Conservation (phyloP, 805 yeast species). For the Starmera pachycereana region DNA sequence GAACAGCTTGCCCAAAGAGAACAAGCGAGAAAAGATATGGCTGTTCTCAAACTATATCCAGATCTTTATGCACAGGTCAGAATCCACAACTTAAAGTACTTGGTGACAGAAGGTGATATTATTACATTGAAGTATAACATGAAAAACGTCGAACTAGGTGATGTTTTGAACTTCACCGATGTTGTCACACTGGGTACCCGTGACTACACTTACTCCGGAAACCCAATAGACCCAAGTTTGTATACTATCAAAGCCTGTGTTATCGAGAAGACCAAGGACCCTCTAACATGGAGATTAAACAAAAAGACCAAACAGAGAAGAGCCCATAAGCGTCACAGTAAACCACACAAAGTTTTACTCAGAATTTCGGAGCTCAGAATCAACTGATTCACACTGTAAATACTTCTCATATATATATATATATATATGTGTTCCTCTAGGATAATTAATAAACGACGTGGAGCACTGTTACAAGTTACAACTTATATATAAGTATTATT, state of each 20-base stretch:
- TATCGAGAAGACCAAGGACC: constrained; percentile 76
- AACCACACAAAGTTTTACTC: constrained; percentile 69
- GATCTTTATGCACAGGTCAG: constrained; percentile 74
- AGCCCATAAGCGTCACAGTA: constrained; percentile 50
- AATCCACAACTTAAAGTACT: constrained; percentile 74
- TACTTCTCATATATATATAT: too few relatives aligned
- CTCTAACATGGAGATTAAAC: constrained; percentile 59
- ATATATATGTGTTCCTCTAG: too few relatives aligned
- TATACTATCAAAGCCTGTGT: constrained; percentile 67
- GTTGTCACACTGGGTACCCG: constrained; percentile 81
- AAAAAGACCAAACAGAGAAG: constrained; percentile 78
- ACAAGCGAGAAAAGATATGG: constrained; percentile 26
- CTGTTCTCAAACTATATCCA: constrained; percentile 57
- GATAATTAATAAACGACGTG: too few relatives aligned
- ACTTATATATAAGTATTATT: too few relatives aligned
- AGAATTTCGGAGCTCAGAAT: constrained; percentile 65
- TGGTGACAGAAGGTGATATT: constrained; percentile 87
- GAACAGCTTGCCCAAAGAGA: neutral
- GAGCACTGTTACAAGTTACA: too few relatives aligned
- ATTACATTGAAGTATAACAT: constrained; percentile 70
- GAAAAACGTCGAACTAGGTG: constrained; percentile 76
- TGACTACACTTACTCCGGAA: constrained; percentile 57
- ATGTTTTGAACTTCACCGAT: constrained; percentile 59
- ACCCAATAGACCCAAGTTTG: constrained; percentile 40
- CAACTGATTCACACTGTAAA: neutral